Conservation (phyloP, 768 basidiomycete genomes). For the Kwoniella heveanensis region DNA sequence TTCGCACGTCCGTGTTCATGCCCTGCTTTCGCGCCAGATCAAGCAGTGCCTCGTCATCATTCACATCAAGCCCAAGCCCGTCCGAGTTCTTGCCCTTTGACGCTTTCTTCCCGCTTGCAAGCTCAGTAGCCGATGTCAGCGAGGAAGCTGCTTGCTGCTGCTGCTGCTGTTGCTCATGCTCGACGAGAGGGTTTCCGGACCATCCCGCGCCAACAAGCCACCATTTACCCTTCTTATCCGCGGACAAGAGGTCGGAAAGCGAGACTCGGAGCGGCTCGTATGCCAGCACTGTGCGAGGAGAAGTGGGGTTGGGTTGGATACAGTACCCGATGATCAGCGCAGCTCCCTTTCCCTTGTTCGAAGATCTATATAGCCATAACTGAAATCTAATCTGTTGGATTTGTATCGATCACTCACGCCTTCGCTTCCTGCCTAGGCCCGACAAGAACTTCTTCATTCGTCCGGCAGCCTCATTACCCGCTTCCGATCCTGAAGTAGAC, state of each 20-base stretch:
- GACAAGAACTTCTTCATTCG: slow-evolving; percentile 85
- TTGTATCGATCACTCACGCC: slow-evolving; percentile 63
- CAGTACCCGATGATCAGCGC: too few relatives aligned
- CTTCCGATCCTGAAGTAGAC: slow-evolving; percentile 62
- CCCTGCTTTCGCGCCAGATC: slow-evolving; percentile 91
- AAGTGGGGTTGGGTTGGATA: too few relatives aligned
- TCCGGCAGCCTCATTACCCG: slow-evolving; percentile 76
- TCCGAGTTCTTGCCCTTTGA: slow-evolving; percentile 44
- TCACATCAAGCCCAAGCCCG: slow-evolving; percentile 33
- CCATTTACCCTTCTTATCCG: slow-evolving; percentile 91
- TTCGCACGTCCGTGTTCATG: slow-evolving; percentile 95
- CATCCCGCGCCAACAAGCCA: slow-evolving; percentile 98
- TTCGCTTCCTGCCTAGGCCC: slow-evolving; percentile 69
- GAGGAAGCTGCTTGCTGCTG: neutral
- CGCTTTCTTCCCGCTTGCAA: slow-evolving; percentile 34
- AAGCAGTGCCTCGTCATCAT: slow-evolving; percentile 59
- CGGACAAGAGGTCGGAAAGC: slow-evolving; percentile 77
- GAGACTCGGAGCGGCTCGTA: slow-evolving; percentile 86
- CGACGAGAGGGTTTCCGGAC: slow-evolving; percentile 86
- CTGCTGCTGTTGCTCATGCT: slow-evolving; percentile 55
- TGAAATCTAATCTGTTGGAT: too few relatives aligned
- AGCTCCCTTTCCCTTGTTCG: too few relatives aligned
- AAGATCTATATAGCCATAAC: too few relatives aligned
- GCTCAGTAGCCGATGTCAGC: slow-evolving; percentile 5
- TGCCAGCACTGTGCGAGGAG: slow-evolving; percentile 76